Evolutionary conservation across 495 filamentous ascomycete genomes (phyloP).

Genomic region (Penicillium cosmopolitanum): DNA sequence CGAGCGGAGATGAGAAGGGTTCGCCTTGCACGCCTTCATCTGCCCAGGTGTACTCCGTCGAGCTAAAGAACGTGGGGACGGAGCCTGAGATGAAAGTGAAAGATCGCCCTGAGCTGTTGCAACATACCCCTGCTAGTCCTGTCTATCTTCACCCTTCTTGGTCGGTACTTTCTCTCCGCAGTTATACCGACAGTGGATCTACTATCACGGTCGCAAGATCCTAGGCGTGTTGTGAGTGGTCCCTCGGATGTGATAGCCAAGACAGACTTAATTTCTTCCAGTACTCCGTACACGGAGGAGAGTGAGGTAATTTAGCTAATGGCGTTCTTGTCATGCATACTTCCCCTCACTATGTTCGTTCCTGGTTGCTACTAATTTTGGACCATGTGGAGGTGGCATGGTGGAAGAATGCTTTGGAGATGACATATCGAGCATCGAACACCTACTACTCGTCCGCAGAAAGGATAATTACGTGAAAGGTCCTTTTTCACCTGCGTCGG

Average conservation of each 20-base stretch:
- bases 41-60: too few species aligned
- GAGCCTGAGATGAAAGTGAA: too few species aligned
- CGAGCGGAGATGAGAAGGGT: not conserved
- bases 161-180: slow-evolving; percentile 2
- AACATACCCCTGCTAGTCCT: not conserved
- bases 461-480: too few species aligned
- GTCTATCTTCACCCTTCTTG: slow-evolving; percentile 15
- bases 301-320: not conserved
- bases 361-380: not conserved
- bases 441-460: too few species aligned
- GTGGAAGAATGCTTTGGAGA: too few species aligned
- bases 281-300: not conserved
- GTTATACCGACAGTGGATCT: slow-evolving; percentile 3
- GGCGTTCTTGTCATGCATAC: slow-evolving; percentile 6
- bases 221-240: not conserved
- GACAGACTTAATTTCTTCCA: not conserved
- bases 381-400: too few species aligned
- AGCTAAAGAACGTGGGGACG: too few species aligned
- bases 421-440: too few species aligned
- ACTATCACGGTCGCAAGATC: not conserved
- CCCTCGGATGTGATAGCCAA: slow-evolving; percentile 9
- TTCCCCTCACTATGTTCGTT: not conserved
- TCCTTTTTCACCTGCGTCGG: too few species aligned
- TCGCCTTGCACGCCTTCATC: too few species aligned
- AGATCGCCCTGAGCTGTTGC: not conserved